Evolutionary conservation across 176 grass and related monocot genomes (phyloP), one percentile per base, ranked within the genome.

Genomic region (Bothriochloa decipiens): DNA sequence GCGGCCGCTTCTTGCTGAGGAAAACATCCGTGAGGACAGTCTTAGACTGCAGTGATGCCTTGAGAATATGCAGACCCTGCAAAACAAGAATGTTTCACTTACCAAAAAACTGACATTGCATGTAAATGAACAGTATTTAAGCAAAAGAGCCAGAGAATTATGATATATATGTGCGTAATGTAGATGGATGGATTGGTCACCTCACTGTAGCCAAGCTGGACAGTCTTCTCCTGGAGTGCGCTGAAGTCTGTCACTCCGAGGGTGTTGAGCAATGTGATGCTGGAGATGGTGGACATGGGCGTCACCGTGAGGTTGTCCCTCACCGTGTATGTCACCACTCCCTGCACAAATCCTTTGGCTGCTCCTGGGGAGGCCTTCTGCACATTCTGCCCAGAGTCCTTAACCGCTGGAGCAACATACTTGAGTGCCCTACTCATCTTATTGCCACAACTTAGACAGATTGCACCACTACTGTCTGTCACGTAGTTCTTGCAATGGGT

Each of bases 11-110:
- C 5, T 35, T 78, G 36, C 41, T 13, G 6, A 92, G 68, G 49
- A 93, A 93, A 13, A 87, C 69, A 11, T 85, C 82, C 0, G 78
- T 88, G 42, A 94, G 91, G 37, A 88, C 86, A 0, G 66, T 86
- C 61, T 86, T 86, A 0, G 82, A 88, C 13, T 53, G 61, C 33
- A 91, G 53, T 1, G 88, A 83, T 0, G 77, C 85, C 79, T 83
- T 84, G 13, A 91, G 74, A 7, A 91, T 62, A n/a, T 12, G 40
- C 68, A 94, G 28, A 11, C 91, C 70, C 81, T 89, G 32, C 61
- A 76, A 27, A 36, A 42, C 1, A 14, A 49, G 16, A 52, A 17
- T 52, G 42, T 52, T 17, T 17, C 47, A 57, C 5, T 0, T 17
- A 22, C 18, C 52, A 17, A 55, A 16, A 17, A 55, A 7, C 5